Base-by-base conservation (phyloP, 2,329 filamentous ascomycete species). In the Hypoxylon sp. region DNA sequence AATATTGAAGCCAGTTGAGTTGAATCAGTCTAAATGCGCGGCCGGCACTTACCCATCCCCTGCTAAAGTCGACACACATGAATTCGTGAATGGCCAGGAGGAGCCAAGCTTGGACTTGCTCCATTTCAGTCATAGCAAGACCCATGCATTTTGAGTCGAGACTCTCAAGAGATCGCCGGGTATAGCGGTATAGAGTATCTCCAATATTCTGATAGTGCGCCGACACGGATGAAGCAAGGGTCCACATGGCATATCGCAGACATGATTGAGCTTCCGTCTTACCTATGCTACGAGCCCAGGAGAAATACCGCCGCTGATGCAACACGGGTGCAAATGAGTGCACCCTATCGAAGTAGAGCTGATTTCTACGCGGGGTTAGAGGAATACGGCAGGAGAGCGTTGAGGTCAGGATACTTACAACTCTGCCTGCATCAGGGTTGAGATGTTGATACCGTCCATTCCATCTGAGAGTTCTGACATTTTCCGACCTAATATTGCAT, bases 21-120 rank as follows among this genome's bases (percentile, higher is more conserved):
- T 73, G 73, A 17, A 75, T 71, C 31, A 74, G 61, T 55, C 72
- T 62, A 49, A 74, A 74, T 27, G 73, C 70, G 66, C 72, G 69
- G 30, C 73, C 73, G 35, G 73, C 73, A 51, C 70, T 75, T 14
- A 75, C 70, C 73, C 73, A 75, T 8, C 66, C 72, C 25, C 66
- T 66, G 20, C 70, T 66, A 22, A 73, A 74, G 53, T 74, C 69
- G 48, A 73, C 61, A 27, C 65, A 72, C 58, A 73, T 72, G 30
- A 74, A 73, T 27, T 75, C 73, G n/a, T 74, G 72, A 13, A 66
- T 66, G 3, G 72, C 71, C 14, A 74, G 60, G 48, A 74, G 70
- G n/a, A 74, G 70, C 72, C 72, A 73, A 7, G 73, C 72, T 20
- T 74, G 72, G 7, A 72, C 60, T 33, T 73, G 72, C 30, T 72